Percentiles rank a stretch among this genome's conserved stretches.
Conservation (phyloP, 192 early-diverging fungal species). For the Mortierella antarctica region DNA sequence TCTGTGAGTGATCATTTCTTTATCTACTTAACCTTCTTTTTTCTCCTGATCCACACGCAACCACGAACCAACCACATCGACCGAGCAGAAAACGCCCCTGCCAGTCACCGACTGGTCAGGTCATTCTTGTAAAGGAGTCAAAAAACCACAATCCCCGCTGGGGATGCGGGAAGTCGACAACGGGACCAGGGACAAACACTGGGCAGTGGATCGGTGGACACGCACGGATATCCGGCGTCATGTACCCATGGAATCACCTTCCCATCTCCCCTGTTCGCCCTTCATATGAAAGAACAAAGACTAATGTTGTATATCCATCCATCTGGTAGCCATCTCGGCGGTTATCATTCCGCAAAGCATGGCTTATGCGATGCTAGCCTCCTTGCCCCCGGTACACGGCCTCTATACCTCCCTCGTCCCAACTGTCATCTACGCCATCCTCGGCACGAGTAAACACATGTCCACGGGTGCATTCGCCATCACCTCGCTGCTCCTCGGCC, state of each 20-base stretch:
- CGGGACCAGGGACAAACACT: too few species aligned
- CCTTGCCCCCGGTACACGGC: slow-evolving; percentile 53
- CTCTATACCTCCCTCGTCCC: slow-evolving; percentile 56
- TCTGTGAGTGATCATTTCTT: slow-evolving; percentile 30
- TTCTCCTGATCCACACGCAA: too few species aligned
- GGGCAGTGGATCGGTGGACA: too few species aligned
- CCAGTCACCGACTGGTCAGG: too few species aligned
- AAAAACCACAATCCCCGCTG: too few species aligned
- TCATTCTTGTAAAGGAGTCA: too few species aligned
- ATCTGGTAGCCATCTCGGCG: slow-evolving; percentile 41
- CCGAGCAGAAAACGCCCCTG: too few species aligned
- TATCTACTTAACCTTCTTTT: slow-evolving; percentile 11
- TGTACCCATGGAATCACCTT: too few species aligned
- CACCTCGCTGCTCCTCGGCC: slow-evolving; percentile 51
- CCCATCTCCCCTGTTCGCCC: slow-evolving; percentile 9
- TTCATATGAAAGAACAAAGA: background rate
- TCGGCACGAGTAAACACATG: slow-evolving; percentile 55
- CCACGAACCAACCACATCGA: too few species aligned
- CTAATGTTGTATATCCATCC: background rate
- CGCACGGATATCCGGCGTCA: too few species aligned
- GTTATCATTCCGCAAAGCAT: slow-evolving; percentile 57
- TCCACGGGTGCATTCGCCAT: slow-evolving; percentile 56
- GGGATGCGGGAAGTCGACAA: too few species aligned
- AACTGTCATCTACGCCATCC: slow-evolving; percentile 30
- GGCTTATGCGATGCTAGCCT: slow-evolving; percentile 57